Evolutionary conservation across 805 yeast genomes (phyloP).

Genomic region (Spathaspora passalidarum): DNA sequence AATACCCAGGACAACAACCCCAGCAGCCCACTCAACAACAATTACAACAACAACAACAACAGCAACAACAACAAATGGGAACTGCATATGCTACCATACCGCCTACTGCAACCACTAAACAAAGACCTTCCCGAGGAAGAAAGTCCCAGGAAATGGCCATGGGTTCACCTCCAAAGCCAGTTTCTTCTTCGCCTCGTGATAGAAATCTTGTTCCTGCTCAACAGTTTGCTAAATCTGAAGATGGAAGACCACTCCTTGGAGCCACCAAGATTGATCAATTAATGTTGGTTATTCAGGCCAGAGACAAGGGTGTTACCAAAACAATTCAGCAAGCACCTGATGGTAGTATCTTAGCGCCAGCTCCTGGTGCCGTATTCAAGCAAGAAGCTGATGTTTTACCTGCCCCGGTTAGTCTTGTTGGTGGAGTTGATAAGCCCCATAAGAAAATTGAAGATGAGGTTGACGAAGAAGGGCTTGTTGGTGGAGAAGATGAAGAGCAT

Average conservation of each 20-base stretch:
- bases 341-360: conserved; percentile 59
- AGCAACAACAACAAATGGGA: not conserved
- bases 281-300: conserved; percentile 87
- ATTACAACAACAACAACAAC: not conserved
- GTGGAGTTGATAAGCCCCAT: conserved; percentile 71
- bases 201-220: conserved; percentile 41
- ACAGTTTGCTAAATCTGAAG: conserved; percentile 49
- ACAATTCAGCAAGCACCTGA: conserved; percentile 63
- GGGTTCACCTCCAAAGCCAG: not conserved
- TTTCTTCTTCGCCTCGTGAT: conserved; percentile 1
- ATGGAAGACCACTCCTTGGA: conserved; percentile 70
- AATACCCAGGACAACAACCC: conserved; percentile 8
- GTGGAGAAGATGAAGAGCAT: conserved; percentile 17
- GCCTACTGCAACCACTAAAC: conserved; percentile 12
- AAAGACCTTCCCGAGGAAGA: conserved; percentile 1
- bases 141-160: conserved; percentile 1
- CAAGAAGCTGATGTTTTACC: conserved; percentile 42
- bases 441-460: conserved; percentile 16
- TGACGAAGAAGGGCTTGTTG: conserved; percentile 16
- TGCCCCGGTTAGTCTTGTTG: conserved; percentile 59
- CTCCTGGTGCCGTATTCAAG: conserved; percentile 9
- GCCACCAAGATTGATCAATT: conserved; percentile 88
- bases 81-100: conserved; percentile 9
- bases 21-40: conserved; percentile 2
- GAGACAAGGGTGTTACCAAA: conserved; percentile 71